Evolutionary conservation across 2,329 filamentous ascomycete species (phyloP).

Genomic region (Blastomyces parvus): DNA sequence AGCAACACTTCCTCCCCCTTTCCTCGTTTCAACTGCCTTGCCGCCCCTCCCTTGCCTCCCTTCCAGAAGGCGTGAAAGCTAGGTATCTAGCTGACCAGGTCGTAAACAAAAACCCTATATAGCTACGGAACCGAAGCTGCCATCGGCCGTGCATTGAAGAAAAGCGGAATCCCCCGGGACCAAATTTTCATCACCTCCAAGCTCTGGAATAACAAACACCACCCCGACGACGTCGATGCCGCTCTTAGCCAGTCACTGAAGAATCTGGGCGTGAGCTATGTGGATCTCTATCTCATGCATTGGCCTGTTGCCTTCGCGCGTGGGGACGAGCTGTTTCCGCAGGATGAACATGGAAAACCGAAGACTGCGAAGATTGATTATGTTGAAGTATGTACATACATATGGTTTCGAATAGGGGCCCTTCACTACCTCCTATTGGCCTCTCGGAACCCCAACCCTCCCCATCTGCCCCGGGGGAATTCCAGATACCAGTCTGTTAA

Average conservation of each 20-base stretch:
- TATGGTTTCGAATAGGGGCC: too few species aligned
- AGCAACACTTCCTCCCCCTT: not conserved
- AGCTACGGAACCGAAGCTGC: conserved; percentile 57
- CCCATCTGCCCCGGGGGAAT: not conserved
- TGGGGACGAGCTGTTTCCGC: conserved; percentile 41
- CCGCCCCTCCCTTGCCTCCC: too few species aligned
- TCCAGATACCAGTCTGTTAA: not conserved
- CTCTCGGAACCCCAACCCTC: not conserved
- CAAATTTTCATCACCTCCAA: conserved; percentile 60
- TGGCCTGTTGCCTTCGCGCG: conserved; percentile 50
- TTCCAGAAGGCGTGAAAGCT: too few species aligned
- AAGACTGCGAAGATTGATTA: conserved; percentile 39
- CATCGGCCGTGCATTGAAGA: conserved; percentile 55
- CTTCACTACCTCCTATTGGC: too few species aligned
- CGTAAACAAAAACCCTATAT: conserved; percentile 13
- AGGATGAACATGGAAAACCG: conserved; percentile 35
- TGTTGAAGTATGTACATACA: conserved; percentile 41
- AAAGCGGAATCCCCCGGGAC: conserved; percentile 53
- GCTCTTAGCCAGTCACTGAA: conserved; percentile 54
- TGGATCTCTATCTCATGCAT: conserved; percentile 63
- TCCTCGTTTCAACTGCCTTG: too few species aligned
- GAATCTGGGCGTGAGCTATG: conserved; percentile 55
- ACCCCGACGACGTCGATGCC: conserved; percentile 51
- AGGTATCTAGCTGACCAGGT: too few species aligned
- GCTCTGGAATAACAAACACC: conserved; percentile 56